Percentiles rank a stretch among this genome's conserved stretches.
Evolutionary conservation across 202 grass and related monocot genomes (phyloP).

Genomic region (Bolboschoenoplectus hybrid): DNA sequence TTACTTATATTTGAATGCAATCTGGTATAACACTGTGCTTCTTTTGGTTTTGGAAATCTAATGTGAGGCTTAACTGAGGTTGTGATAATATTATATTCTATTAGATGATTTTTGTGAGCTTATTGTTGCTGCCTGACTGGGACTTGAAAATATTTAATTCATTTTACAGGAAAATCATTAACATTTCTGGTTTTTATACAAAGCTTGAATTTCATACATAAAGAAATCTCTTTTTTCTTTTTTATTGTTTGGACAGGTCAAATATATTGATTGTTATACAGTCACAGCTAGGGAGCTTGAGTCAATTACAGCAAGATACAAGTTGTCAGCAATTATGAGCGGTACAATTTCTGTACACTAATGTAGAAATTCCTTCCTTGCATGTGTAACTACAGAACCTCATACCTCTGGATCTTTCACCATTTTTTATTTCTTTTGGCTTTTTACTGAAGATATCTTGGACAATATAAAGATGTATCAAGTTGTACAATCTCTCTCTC

Average conservation of each 20-base stretch:
- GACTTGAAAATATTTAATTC: background rate
- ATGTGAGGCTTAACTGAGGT: background rate
- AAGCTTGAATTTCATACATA: constrained; percentile 3
- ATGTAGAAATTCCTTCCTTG: constrained; percentile 24
- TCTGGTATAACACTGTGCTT: background rate
- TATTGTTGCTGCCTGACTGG: background rate
- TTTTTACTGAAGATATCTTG: constrained; percentile 23
- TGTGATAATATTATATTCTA: background rate
- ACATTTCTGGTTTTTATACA: background rate
- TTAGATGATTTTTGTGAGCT: background rate
- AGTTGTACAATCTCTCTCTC: constrained; percentile 1
- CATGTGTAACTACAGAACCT: background rate
- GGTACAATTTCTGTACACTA: constrained; percentile 49
- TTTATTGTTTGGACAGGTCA: constrained; percentile 54
- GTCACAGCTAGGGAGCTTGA: constrained; percentile 68
- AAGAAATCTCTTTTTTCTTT: constrained; percentile 23
- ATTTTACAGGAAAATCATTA: background rate
- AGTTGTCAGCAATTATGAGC: constrained; percentile 76
- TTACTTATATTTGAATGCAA: constrained; percentile 18
- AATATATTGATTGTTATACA: constrained; percentile 80
- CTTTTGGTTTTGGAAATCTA: background rate
- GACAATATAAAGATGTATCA: constrained; percentile 24
- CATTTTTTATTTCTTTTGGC: background rate
- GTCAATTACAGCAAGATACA: constrained; percentile 70
- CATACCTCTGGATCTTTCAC: background rate